These are phyloP conservation scores for Termitomyces titanicus DNA, from an alignment of 768 basidiomycete genomes.

Conservation along the genomic window DNA sequence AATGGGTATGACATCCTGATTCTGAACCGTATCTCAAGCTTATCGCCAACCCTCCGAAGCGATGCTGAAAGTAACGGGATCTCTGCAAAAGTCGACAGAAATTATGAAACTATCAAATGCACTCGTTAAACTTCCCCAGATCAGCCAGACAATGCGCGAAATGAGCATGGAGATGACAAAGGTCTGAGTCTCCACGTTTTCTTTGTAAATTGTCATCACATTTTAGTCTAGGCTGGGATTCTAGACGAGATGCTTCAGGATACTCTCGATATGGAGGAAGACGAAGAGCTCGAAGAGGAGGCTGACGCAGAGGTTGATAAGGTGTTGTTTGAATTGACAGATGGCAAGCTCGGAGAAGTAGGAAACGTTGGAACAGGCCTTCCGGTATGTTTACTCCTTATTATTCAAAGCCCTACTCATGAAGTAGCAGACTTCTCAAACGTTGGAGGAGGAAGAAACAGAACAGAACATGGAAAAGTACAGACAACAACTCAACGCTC, in stretches of 20 bases:
- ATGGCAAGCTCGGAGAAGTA: constrained; percentile 90
- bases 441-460: constrained; percentile 73
- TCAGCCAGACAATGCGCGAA: constrained; percentile 90
- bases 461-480: constrained; percentile 90
- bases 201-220: not conserved
- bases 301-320: constrained; percentile 98
- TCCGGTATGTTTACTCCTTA: constrained; percentile 54
- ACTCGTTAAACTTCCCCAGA: constrained; percentile 87
- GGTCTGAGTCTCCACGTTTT: constrained; percentile 36
- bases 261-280: constrained; percentile 86
- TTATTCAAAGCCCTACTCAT: constrained; percentile 1
- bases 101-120: constrained; percentile 98
- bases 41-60: constrained; percentile 42
- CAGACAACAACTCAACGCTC: constrained; percentile 82
- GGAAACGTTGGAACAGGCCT: constrained; percentile 67
- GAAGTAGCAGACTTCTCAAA: constrained; percentile 49
- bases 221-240: constrained; percentile 76
- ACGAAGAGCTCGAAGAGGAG: constrained; percentile 93
- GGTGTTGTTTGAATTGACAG: constrained; percentile 90
- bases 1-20: constrained; percentile 59
- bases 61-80: constrained; percentile 96
- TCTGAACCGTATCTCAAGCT: not conserved
- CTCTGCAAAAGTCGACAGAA: constrained; percentile 95
- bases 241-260: constrained; percentile 99
- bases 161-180: constrained; percentile 99